These are phyloP conservation scores for Holtermannia corniformis DNA, from an alignment of 768 basidiomycete genomes.

Conservation along the genomic window DNA sequence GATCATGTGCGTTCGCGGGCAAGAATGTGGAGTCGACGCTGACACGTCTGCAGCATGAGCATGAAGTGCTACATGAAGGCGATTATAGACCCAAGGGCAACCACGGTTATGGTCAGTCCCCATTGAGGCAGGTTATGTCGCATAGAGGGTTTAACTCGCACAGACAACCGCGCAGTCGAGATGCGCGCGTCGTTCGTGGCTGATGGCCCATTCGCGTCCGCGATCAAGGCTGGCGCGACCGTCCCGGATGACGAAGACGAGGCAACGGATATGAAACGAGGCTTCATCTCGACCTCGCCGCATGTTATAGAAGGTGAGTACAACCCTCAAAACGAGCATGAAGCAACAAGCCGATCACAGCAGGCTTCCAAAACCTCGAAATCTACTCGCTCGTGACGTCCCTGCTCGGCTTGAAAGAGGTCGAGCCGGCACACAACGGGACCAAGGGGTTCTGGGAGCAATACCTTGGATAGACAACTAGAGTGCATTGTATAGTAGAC, in stretches of 20 bases:
- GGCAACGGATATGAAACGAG: constrained; percentile 41
- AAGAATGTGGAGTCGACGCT: neutral
- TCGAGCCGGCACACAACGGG: constrained; percentile 50
- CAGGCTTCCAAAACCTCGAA: constrained; percentile 78
- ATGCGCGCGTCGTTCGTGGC: constrained; percentile 91
- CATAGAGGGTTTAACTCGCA: neutral
- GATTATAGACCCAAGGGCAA: constrained; percentile 57
- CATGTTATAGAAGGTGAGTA: constrained; percentile 16
- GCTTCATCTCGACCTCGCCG: constrained; percentile 60
- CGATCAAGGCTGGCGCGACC: constrained; percentile 49
- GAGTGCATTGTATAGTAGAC: no score
- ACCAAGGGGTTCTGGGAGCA: constrained; percentile 74
- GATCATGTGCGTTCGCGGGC: constrained; percentile 42
- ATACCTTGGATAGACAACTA: constrained; percentile 49
- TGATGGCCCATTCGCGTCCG: constrained; percentile 74
- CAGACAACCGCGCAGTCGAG: constrained; percentile 59
- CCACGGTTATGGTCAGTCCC: constrained; percentile 57
- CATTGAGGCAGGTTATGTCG: no score
- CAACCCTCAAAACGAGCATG: neutral
- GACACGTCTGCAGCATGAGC: constrained; percentile 42
- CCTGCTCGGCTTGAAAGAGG: constrained; percentile 48
- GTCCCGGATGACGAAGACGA: constrained; percentile 16
- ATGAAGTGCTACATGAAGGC: constrained; percentile 48
- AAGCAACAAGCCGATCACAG: no score
- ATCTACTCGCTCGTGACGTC: constrained; percentile 73